These are phyloP conservation scores for Rosa rugosa DNA, from an alignment of 306 rosid genomes.

Conservation along the genomic window DNA sequence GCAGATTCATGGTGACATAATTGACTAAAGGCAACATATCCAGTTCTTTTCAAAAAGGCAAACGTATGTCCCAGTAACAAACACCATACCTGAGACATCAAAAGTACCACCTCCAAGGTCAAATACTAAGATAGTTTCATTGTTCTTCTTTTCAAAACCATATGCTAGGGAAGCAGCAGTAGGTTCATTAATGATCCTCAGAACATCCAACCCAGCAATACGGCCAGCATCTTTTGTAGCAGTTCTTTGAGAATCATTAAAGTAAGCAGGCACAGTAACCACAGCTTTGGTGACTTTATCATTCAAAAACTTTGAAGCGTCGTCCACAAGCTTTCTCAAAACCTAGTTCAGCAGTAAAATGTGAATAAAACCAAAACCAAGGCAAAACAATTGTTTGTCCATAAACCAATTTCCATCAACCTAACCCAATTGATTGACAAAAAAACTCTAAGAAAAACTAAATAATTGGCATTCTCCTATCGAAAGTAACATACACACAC, in stretches of 20 bases:
- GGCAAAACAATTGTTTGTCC: not conserved
- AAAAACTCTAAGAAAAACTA: too few species aligned
- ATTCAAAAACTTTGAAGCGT: conserved; percentile 88
- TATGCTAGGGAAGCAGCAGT: conserved; percentile 93
- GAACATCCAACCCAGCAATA: conserved; percentile 89
- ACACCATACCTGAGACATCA: conserved; percentile 74
- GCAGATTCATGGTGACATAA: not conserved
- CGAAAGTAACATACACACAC: too few species aligned
- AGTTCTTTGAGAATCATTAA: conserved; percentile 91
- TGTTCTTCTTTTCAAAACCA: conserved; percentile 89
- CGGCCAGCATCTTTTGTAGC: conserved; percentile 97
- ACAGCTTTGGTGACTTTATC: conserved; percentile 97
- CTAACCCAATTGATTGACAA: too few species aligned
- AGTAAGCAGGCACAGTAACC: conserved; percentile 93
- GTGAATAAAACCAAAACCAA: too few species aligned
- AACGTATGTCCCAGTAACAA: too few species aligned
- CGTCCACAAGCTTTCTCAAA: conserved; percentile 90
- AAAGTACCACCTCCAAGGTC: conserved; percentile 99
- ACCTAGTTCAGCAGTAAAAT: conserved; percentile 35
- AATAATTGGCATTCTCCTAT: too few species aligned
- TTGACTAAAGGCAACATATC: not conserved
- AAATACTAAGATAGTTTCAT: conserved; percentile 88
- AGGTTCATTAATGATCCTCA: conserved; percentile 86
- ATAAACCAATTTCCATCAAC: too few species aligned
- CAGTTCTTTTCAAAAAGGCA: too few species aligned